These are phyloP conservation scores for Pseudogymnoascus sp. DNA, from an alignment of 2,329 filamentous ascomycete species.

Conservation along the genomic window DNA sequence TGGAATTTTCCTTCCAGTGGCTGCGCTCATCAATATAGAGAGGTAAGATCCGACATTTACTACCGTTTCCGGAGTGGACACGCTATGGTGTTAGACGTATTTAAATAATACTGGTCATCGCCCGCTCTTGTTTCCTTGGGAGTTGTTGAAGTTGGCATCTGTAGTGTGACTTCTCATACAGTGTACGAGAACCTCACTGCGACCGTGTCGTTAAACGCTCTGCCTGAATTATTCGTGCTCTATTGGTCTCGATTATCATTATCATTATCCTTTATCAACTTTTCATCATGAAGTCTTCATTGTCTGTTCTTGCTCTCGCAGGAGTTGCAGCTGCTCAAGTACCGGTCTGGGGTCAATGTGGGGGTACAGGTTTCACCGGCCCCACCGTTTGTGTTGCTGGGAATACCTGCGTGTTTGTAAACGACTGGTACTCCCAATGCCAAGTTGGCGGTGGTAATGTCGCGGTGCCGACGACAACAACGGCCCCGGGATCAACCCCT, in stretches of 20 bases:
- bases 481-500: not conserved
- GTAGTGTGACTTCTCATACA: not conserved
- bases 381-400: conserved; percentile 23
- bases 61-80: not conserved
- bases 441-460: not conserved
- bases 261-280: too few relatives aligned
- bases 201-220: not conserved
- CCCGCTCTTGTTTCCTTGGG: not conserved
- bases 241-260: not conserved
- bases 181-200: not conserved
- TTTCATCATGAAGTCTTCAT: not conserved
- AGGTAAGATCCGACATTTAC: not conserved
- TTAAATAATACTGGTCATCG: not conserved
- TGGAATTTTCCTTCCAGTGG: not conserved
- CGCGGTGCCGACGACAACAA: not conserved
- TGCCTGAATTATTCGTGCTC: not conserved
- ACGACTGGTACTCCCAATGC: conserved; percentile 14
- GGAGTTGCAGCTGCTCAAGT: conserved; percentile 10
- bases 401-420: conserved; percentile 17
- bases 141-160: not conserved
- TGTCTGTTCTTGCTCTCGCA: not conserved
- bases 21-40: not conserved
- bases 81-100: not conserved
- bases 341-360: conserved; percentile 27
- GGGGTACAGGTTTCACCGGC: conserved; percentile 25